A percentile compares a stretch with the other conserved stretches of the same genome.
phyloP scores from a whole-genome alignment of 805 yeast genomes.

The Cyberlindnera suaveolens region DNA sequence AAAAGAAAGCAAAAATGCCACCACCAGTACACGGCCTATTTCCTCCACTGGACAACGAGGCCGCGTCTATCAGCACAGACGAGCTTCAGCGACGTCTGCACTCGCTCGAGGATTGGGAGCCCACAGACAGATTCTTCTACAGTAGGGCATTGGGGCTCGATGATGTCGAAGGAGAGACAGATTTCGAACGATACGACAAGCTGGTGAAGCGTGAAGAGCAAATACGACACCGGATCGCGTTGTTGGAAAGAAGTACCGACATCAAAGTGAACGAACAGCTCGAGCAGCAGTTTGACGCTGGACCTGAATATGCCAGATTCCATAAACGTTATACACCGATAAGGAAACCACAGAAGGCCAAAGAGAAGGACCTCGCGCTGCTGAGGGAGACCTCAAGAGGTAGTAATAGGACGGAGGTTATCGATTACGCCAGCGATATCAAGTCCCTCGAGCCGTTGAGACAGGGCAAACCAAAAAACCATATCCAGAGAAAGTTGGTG shows the following conservation, averaged over 20 bases:
- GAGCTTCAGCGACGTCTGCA: slow-evolving; percentile 12
- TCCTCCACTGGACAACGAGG: slow-evolving; percentile 2
- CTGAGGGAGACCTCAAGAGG: slow-evolving; percentile 11
- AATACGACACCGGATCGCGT: slow-evolving; percentile 10
- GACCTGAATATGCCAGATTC: slow-evolving; percentile 7
- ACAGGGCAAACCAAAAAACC: slow-evolving; percentile 10
- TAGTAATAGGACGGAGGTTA: slow-evolving; percentile 22
- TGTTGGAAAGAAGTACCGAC: neutral
- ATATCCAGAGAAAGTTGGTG: slow-evolving; percentile 50
- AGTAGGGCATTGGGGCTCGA: slow-evolving; percentile 16
- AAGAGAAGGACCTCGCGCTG: slow-evolving; percentile 3
- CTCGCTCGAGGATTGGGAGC: slow-evolving; percentile 15
- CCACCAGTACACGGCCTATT: neutral
- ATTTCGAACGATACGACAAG: slow-evolving; percentile 29
- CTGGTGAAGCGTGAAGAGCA: slow-evolving; percentile 26
- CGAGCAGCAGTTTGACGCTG: slow-evolving; percentile 22
- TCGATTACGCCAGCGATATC: slow-evolving; percentile 16
- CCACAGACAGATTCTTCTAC: slow-evolving; percentile 26
- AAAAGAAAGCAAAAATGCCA: neutral
- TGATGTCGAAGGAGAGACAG: slow-evolving; percentile 15
- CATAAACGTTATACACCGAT: neutral
- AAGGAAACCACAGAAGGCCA: neutral
- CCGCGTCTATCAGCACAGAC: slow-evolving; percentile 9
- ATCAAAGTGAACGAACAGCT: slow-evolving; percentile 19
- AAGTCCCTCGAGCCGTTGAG: slow-evolving; percentile 1